These are phyloP conservation scores for Verticillium longisporum DNA, from an alignment of 2,329 filamentous ascomycete genomes.

Conservation along the genomic window DNA sequence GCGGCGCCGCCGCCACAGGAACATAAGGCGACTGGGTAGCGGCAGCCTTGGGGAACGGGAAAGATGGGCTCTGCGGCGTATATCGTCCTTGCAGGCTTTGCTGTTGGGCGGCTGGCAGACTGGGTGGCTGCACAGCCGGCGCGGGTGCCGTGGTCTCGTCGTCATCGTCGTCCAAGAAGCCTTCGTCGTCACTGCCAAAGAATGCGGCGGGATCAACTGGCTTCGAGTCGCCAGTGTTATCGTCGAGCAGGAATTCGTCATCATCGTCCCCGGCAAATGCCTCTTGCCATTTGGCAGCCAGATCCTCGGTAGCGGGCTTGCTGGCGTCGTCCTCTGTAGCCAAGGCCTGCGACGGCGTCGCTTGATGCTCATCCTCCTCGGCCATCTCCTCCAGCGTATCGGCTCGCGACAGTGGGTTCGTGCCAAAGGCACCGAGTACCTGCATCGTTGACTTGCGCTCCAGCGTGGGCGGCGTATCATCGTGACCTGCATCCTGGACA, in stretches of 20 bases:
- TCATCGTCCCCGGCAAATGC: constrained; percentile 72
- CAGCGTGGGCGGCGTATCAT: constrained; percentile 28
- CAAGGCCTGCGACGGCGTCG: constrained; percentile 5
- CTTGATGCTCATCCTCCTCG: constrained; percentile 21
- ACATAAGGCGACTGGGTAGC: constrained; percentile 5
- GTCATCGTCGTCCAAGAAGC: constrained; percentile 68
- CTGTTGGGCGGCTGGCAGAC: constrained; percentile 7
- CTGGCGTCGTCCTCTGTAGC: constrained; percentile 15
- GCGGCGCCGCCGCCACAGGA: background rate
- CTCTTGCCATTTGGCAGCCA: constrained; percentile 77
- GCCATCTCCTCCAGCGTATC: constrained; percentile 21
- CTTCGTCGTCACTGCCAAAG: constrained; percentile 78
- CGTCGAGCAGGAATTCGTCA: constrained; percentile 54
- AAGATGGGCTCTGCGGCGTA: constrained; percentile 7
- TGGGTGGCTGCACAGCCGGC: constrained; percentile 11
- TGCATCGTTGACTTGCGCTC: constrained; percentile 66
- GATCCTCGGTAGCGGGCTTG: constrained; percentile 44
- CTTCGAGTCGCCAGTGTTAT: constrained; percentile 36
- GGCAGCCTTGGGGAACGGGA: background rate
- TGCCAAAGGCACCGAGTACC: constrained; percentile 47
- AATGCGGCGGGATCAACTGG: constrained; percentile 58
- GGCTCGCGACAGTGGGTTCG: constrained; percentile 16
- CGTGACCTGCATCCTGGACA: constrained; percentile 27
- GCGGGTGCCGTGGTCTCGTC: constrained; percentile 23
- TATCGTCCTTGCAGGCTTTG: constrained; percentile 3